These are phyloP conservation scores for Fomitopsis schrenkii DNA, from an alignment of 1,284 basidiomycete species.

Conservation along the genomic window DNA sequence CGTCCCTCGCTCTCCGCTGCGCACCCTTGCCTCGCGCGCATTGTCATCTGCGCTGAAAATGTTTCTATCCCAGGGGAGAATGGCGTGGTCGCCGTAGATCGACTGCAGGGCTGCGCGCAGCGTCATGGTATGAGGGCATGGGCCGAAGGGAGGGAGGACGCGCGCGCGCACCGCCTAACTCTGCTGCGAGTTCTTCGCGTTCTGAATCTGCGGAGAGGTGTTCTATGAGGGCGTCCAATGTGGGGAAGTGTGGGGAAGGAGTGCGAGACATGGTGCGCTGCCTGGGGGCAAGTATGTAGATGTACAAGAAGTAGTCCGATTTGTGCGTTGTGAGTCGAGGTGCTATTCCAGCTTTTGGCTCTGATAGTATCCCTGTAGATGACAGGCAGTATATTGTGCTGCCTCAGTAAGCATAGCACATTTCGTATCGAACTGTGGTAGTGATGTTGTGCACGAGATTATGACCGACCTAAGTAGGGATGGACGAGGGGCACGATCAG, in stretches of 20 bases:
- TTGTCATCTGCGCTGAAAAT: slow-evolving; percentile 15
- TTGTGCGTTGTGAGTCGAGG: neutral
- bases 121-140: slow-evolving; percentile 1
- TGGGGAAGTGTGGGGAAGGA: slow-evolving; percentile 9
- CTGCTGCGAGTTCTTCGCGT: slow-evolving; percentile 55
- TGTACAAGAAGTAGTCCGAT: neutral
- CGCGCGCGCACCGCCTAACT: slow-evolving; percentile 56
- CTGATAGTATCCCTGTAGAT: neutral
- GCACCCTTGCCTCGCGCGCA: slow-evolving; percentile 4
- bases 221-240: slow-evolving; percentile 41
- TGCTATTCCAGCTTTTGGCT: neutral
- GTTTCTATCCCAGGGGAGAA: slow-evolving; percentile 50
- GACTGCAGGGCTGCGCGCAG: slow-evolving; percentile 62
- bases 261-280: slow-evolving; percentile 1
- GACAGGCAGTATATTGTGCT: neutral
- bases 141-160: neutral
- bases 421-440: neutral
- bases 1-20: slow-evolving; percentile 21
- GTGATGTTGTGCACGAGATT: neutral
- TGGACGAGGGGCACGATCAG: no score
- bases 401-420: neutral
- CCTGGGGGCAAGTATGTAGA: neutral
- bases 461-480: neutral
- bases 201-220: slow-evolving; percentile 44
- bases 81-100: slow-evolving; percentile 73